Evolutionary conservation across 1,139 yeast genomes (phyloP), one percentile per base, ranked within the genome.

Genomic region (Sugiyamaella castrensis): DNA sequence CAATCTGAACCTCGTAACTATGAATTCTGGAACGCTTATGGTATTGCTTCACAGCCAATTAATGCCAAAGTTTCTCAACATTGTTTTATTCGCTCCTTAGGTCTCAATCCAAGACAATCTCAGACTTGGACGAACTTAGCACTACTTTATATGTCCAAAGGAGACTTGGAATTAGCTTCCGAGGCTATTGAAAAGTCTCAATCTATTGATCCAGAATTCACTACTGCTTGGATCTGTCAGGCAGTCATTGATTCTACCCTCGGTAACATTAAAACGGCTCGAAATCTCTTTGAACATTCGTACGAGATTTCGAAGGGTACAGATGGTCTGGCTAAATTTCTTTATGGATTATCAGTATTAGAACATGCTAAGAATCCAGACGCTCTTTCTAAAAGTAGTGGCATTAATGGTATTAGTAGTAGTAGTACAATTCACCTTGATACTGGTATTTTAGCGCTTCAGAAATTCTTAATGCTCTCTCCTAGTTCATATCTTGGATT

Each of bases 161-260:
- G 83, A 4, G 98, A 91, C 62, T 60, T 74, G 5, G 82, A 79
- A 46, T 75, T 92, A 39, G 94, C 98, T 0, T 76, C 77, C 45
- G 83, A 84, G 53, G 82, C 95, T 0, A 81, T 86, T 55, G 71
- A 76, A 42, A 77, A 87, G 56, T 84, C 95, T 0, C 94, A 87
- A 57, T 81, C 95, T 13, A 72, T 87, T 9, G 85, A 92, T 2
- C 97, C 98, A 1, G 85, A 82, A 46, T 77, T 75, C 50, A 74
- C 87, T 0, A 73, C 74, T n/a, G 79, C 96, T 0, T 92, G 98
- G 98, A 66, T 87, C 35, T 96, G 96, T 0, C 81, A 84, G 61
- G 98, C 96, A 0, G 66, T 91, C 32, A 71, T 85, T 0, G 76
- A 82, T 1, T 79, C 80, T 50, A 77, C 77, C 0, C 61, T 67